phyloP scores from a whole-genome alignment of 1,284 basidiomycete species.

The Ceratobasidium sp. region DNA sequence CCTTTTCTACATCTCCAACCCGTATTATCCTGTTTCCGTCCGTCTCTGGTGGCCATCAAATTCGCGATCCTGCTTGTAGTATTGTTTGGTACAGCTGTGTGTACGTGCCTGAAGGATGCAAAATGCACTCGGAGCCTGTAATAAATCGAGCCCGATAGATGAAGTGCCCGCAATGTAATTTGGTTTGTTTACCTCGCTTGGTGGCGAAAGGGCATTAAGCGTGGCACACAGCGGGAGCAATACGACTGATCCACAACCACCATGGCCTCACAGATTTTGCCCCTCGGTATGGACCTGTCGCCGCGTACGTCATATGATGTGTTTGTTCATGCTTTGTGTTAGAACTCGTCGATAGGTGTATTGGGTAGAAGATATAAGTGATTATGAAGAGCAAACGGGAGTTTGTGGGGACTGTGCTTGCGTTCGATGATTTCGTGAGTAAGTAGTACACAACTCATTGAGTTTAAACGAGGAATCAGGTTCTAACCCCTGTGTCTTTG shows the following conservation, averaged over 20 bases:
- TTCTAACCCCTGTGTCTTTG: conserved; percentile 61
- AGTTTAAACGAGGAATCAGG: background rate
- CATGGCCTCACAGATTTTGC: conserved; percentile 78
- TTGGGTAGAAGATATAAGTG: conserved; percentile 95
- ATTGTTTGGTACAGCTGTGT: conserved; percentile 39
- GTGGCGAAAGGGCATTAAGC: conserved; percentile 24
- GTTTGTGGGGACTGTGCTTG: conserved; percentile 94
- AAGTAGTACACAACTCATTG: conserved; percentile 63
- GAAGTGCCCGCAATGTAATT: conserved; percentile 21
- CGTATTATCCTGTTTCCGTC: conserved; percentile 32
- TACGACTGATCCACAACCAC: conserved; percentile 30
- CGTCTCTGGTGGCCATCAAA: conserved; percentile 8
- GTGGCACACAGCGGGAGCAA: background rate
- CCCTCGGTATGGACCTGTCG: conserved; percentile 56
- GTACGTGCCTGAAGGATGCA: conserved; percentile 44
- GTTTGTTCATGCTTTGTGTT: conserved; percentile 52
- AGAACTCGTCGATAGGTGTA: conserved; percentile 96
- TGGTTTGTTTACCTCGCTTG: conserved; percentile 19
- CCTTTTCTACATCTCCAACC: conserved; percentile 22
- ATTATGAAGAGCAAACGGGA: conserved; percentile 97
- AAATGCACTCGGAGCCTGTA: conserved; percentile 31
- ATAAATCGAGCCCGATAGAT: conserved; percentile 38
- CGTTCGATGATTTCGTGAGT: conserved; percentile 99
- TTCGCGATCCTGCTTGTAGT: conserved; percentile 19
- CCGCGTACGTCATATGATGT: conserved; percentile 52